A percentile compares a stretch with the other conserved stretches of the same genome.
phyloP scores from a whole-genome alignment of 805 yeast genomes.

The Scheffersomyces ergatensis region DNA sequence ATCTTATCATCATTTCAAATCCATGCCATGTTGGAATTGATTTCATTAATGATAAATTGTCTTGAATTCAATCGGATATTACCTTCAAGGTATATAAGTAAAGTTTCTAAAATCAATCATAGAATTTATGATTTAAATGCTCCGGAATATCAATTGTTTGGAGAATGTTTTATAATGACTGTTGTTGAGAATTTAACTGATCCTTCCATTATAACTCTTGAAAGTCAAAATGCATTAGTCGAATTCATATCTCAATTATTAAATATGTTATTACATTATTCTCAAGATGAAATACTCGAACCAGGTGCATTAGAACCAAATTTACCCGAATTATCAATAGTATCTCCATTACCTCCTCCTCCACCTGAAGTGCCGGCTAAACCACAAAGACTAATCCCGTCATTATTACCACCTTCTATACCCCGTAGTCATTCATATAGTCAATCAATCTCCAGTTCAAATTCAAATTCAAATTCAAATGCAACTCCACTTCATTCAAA shows the following conservation, averaged over 20 bases:
- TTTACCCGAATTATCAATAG: background rate
- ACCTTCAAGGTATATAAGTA: conserved; percentile 6
- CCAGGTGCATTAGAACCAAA: background rate
- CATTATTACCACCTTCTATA: background rate
- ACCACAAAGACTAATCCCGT: background rate
- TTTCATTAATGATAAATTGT: conserved; percentile 11
- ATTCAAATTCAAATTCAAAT: background rate
- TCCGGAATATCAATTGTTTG: conserved; percentile 12
- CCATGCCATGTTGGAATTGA: conserved; percentile 12
- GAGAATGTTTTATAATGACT: conserved; percentile 14
- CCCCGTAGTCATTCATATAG: background rate
- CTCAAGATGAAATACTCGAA: background rate
- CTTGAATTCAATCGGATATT: conserved; percentile 11
- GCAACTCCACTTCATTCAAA: background rate
- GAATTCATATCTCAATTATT: conserved; percentile 5
- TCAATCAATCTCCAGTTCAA: background rate
- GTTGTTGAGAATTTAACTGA: conserved; percentile 6
- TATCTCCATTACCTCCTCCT: background rate
- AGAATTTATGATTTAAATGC: conserved; percentile 15
- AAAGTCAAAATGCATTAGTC: conserved; percentile 2
- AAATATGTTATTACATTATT: conserved; percentile 2
- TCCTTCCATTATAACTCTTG: background rate
- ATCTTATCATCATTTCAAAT: conserved; percentile 14
- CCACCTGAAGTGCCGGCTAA: background rate
- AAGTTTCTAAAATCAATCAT: conserved; percentile 11